Base-by-base conservation (phyloP, 352 stramenopile genomes). In the Globisporangium okanoganense region DNA sequence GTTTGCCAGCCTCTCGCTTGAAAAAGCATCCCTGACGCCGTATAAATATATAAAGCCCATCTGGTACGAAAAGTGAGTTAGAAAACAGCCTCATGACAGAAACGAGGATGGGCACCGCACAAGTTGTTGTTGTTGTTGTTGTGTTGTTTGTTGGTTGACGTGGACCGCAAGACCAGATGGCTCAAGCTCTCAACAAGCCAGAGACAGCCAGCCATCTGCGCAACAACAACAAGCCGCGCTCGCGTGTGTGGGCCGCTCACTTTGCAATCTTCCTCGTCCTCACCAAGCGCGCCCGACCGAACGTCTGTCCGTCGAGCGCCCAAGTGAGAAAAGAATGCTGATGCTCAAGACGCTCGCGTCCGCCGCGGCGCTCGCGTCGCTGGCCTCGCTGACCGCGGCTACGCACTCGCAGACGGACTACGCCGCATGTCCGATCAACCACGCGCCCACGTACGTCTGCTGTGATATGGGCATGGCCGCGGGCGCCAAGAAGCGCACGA, bases 401-500 rank as follows among this genome's bases (percentile, higher is more conserved):
- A 85, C 78, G 33, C 73, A 66, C 50, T 71, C 72, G 61, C 78
- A 88, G 70, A 58, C 69, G 27, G 75, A 86, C 56, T 89, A 75
- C 66, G 63, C 77, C 13, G 79, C 79, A 14, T 91, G 81, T 36
- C 68, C 78, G 29, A 65, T 91, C 52, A 88, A 89, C 69, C 66
- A 82, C 55, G 45, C 58, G 27, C 79, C 82, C 1, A 51, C 76
- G 49, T 86, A 82, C 65, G 87, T 62, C 56, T 89, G 79, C 73
- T 89, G 79, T 60, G 63, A 85, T 24, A 24, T 85, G 24, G 65
- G 66, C 49, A 47, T 57, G n/a, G 62, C 69, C 41, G 53, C 74
- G n/a, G 66, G 62, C 35, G 71, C 66, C 7, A 35, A 67, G 29
- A 38, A 64, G 25, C 70, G 72, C 25, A 75, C 75, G 55, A 61